phyloP scores from a whole-genome alignment of 768 basidiomycete species.

The Leccinum disarticulatum region DNA sequence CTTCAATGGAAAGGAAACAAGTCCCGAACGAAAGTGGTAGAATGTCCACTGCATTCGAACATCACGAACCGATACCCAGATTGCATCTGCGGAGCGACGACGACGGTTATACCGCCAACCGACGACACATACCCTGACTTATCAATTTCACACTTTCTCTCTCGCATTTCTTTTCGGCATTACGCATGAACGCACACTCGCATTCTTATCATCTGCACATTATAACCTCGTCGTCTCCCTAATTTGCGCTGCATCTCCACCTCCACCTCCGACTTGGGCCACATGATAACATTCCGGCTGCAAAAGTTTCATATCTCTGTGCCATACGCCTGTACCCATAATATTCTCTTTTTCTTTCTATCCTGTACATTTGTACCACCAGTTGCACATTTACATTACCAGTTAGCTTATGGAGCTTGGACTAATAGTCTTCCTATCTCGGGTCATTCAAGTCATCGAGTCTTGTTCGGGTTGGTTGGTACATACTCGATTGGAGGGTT shows the following conservation, averaged over 20 bases:
- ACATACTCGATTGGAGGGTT: conserved; percentile 32
- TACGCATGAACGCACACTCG: conserved; percentile 23
- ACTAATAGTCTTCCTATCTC: conserved; percentile 30
- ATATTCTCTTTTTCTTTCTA: conserved; percentile 19
- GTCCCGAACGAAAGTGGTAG: conserved; percentile 30
- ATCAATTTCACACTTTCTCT: conserved; percentile 19
- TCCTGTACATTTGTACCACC: conserved; percentile 34
- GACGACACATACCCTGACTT: conserved; percentile 39
- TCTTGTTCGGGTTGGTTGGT: conserved; percentile 28
- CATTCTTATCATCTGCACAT: conserved; percentile 30
- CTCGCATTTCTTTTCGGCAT: conserved; percentile 25
- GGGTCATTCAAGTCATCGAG: conserved; percentile 28
- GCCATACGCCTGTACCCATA: conserved; percentile 36
- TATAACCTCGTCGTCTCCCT: conserved; percentile 32
- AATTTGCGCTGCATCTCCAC: conserved; percentile 31
- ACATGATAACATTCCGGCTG: conserved; percentile 17
- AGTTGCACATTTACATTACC: conserved; percentile 37
- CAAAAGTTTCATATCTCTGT: conserved; percentile 29
- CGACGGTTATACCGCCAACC: conserved; percentile 33
- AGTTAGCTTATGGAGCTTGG: conserved; percentile 34
- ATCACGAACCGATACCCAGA: conserved; percentile 30
- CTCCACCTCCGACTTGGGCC: conserved; percentile 16
- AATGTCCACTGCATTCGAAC: conserved; percentile 14
- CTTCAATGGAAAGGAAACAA: conserved; percentile 51
- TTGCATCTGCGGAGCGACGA: conserved; percentile 27